Conservation (phyloP, 139 green algal species). For the Desmodesmus armatus region DNA sequence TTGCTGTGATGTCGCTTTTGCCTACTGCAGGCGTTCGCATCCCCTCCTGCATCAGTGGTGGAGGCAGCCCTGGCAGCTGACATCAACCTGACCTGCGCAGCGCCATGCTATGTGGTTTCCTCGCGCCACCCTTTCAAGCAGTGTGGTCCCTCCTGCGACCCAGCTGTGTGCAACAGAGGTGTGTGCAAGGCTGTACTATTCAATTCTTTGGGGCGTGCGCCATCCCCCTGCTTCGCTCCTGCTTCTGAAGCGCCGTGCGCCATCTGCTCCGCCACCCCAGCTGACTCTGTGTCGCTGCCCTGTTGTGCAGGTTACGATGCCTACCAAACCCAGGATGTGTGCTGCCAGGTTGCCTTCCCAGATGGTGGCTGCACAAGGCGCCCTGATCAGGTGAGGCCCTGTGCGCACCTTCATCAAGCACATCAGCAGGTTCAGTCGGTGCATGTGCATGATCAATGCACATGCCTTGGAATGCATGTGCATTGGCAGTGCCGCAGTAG, state of each 20-base stretch:
- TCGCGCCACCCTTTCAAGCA: conserved; percentile 49
- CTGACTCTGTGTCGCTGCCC: no score
- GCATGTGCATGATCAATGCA: no score
- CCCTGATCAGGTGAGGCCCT: conserved; percentile 51
- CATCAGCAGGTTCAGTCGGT: no score
- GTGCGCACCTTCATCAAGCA: conserved; percentile 6
- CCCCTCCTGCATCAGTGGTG: not conserved
- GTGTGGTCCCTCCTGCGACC: conserved; percentile 48
- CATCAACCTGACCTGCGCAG: conserved; percentile 8
- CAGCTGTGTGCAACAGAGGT: conserved; percentile 54
- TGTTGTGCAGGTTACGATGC: conserved; percentile 53
- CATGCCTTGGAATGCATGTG: no score
- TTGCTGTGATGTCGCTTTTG: not conserved
- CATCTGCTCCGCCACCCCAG: no score
- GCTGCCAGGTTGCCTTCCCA: conserved; percentile 55
- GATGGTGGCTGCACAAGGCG: conserved; percentile 53
- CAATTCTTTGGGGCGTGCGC: not conserved
- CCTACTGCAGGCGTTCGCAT: conserved; percentile 14
- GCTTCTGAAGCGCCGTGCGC: not conserved
- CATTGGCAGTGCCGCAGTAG: no score
- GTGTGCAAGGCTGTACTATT: not conserved
- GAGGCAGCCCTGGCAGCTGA: not conserved
- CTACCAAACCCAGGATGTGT: conserved; percentile 48
- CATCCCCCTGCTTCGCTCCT: not conserved
- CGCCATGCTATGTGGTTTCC: conserved; percentile 42